Evolutionary conservation across 176 grass and related monocot genomes (phyloP).

Genomic region (Cenchrus fungigraminus): DNA sequence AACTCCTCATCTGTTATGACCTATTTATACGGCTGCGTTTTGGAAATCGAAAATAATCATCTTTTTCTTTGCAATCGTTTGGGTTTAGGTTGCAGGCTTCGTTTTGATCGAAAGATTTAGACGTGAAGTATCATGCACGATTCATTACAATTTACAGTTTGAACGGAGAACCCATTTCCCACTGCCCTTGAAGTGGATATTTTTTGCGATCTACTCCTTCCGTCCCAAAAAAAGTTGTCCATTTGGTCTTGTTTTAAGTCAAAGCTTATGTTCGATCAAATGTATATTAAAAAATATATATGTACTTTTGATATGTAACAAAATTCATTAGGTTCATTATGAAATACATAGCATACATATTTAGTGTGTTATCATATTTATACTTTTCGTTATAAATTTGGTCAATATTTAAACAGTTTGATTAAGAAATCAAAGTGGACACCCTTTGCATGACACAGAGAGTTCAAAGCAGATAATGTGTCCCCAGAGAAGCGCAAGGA

Average conservation of each 20-base stretch:
- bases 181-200: background rate
- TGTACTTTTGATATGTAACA: no score
- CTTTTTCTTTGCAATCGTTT: background rate
- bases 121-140: background rate
- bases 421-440: background rate
- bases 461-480: slow-evolving; percentile 24
- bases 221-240: no score
- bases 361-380: no score
- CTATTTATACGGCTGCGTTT: background rate
- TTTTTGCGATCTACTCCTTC: background rate
- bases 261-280: no score
- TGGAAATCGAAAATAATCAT: background rate
- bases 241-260: no score
- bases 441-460: background rate
- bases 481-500: slow-evolving; percentile 66
- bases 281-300: no score
- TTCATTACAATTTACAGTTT: no score
- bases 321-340: no score
- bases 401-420: no score
- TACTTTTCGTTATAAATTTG: no score
- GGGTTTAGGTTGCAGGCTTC: background rate
- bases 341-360: no score
- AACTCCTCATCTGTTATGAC: background rate
- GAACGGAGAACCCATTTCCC: background rate
- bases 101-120: background rate